phyloP scores from a whole-genome alignment of 2,329 filamentous ascomycete genomes.

The Amylocarpus encephaloides region DNA sequence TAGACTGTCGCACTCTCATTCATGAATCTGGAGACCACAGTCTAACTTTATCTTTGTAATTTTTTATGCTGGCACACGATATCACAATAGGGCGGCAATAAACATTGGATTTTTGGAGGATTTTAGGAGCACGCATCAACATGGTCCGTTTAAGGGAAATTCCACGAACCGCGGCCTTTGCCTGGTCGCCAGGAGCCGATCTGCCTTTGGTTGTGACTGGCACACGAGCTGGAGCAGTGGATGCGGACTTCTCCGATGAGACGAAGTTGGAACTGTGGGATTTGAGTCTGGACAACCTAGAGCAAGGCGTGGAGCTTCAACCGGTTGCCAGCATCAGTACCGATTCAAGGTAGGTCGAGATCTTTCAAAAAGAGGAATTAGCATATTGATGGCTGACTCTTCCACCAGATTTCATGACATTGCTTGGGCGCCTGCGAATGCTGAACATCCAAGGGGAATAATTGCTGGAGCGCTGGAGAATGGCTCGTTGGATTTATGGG shows the following conservation, averaged over 20 bases:
- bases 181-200: slow-evolving; percentile 80
- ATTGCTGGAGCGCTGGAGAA: slow-evolving; percentile 95
- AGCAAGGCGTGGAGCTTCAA: slow-evolving; percentile 75
- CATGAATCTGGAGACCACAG: slow-evolving; percentile 12
- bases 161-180: slow-evolving; percentile 91
- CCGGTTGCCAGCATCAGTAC: slow-evolving; percentile 77
- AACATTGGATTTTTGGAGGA: slow-evolving; percentile 9
- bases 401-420: slow-evolving; percentile 83
- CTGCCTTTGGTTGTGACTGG: slow-evolving; percentile 85
- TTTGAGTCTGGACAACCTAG: slow-evolving; percentile 70
- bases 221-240: slow-evolving; percentile 89
- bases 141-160: slow-evolving; percentile 98
- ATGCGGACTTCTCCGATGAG: slow-evolving; percentile 96
- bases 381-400: slow-evolving; percentile 5
- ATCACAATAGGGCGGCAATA: slow-evolving; percentile 7
- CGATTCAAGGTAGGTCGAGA: slow-evolving; percentile 68
- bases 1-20: slow-evolving; percentile 16
- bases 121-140: slow-evolving; percentile 14
- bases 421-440: slow-evolving; percentile 81
- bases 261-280: slow-evolving; percentile 97
- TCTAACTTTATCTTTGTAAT: not conserved
- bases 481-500: slow-evolving; percentile 88
- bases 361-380: not conserved
- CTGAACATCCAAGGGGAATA: slow-evolving; percentile 74
- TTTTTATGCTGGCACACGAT: slow-evolving; percentile 5